Percentiles rank a stretch among this genome's conserved stretches.
phyloP scores from a whole-genome alignment of 2,329 filamentous ascomycete genomes.

The Pseudomassariella vexata region DNA sequence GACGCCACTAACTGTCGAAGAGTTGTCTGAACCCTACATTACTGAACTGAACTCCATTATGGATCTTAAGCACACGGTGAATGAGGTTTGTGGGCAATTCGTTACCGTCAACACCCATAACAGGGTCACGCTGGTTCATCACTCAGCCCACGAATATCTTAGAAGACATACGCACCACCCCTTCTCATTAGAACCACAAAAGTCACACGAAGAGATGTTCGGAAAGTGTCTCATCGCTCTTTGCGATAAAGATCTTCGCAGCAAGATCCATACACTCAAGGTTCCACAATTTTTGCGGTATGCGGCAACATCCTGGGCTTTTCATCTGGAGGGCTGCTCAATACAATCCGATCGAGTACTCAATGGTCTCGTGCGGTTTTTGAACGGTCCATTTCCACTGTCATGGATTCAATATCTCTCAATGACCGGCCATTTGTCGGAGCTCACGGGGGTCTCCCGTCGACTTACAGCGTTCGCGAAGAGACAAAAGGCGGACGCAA shows the following conservation, averaged over 20 bases:
- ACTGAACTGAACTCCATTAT: conserved; percentile 9
- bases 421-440: conserved; percentile 9
- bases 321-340: conserved; percentile 12
- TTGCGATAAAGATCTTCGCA: conserved; percentile 11
- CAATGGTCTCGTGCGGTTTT: conserved; percentile 13
- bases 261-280: conserved; percentile 7
- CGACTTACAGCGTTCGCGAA: conserved; percentile 6
- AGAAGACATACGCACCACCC: too few relatives aligned
- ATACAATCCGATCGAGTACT: conserved; percentile 10
- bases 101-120: conserved; percentile 10
- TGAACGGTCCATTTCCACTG: conserved; percentile 11
- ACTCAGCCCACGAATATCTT: conserved; percentile 13
- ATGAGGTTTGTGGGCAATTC: conserved; percentile 16
- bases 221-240: conserved; percentile 11
- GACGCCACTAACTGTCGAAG: conserved; percentile 11
- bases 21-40: conserved; percentile 9
- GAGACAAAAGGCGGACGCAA: conserved; percentile 8
- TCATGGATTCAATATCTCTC: conserved; percentile 19
- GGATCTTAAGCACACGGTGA: too few relatives aligned
- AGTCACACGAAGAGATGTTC: conserved; percentile 12
- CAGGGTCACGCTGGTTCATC: conserved; percentile 11
- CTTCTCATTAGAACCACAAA: too few relatives aligned
- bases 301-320: conserved; percentile 14
- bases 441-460: conserved; percentile 9
- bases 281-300: conserved; percentile 12